phyloP scores from a whole-genome alignment of 176 grass and related monocot species.

The Melocanna baccifera region DNA sequence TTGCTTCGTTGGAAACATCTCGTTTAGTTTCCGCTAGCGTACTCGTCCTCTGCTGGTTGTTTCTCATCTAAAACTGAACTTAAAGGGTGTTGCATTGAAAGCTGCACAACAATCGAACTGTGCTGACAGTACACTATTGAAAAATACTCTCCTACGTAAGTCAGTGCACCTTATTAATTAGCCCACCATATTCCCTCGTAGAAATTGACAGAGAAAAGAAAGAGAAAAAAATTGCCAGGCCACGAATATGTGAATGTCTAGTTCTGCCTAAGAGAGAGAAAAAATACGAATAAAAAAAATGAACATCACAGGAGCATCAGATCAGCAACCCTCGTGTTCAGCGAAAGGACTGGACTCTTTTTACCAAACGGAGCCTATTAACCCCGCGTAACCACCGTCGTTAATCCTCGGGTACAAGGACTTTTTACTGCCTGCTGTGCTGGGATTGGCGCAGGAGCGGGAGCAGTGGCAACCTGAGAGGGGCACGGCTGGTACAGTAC shows the following conservation, averaged over 20 bases:
- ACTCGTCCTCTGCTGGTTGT: background rate
- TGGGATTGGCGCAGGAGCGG: conserved; percentile 29
- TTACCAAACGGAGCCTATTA: background rate
- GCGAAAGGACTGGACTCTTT: background rate
- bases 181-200: background rate
- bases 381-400: background rate
- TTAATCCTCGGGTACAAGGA: conserved; percentile 7
- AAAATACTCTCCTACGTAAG: background rate
- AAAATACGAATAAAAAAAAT: too few relatives aligned
- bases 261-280: background rate
- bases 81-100: background rate
- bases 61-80: conserved; percentile 26
- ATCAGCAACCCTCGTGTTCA: background rate
- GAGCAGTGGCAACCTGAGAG: conserved; percentile 41
- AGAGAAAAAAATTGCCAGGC: background rate
- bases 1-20: conserved; percentile 27
- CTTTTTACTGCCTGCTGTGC: conserved; percentile 34
- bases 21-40: conserved; percentile 12
- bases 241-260: background rate
- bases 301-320: background rate
- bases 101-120: background rate
- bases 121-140: background rate
- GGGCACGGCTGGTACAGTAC: conserved; percentile 35
- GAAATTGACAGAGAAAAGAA: background rate
- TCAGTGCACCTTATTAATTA: conserved; percentile 26